Evolutionary conservation across 1,139 yeast species (phyloP).

Genomic region (Saccharomyces hybrid): DNA sequence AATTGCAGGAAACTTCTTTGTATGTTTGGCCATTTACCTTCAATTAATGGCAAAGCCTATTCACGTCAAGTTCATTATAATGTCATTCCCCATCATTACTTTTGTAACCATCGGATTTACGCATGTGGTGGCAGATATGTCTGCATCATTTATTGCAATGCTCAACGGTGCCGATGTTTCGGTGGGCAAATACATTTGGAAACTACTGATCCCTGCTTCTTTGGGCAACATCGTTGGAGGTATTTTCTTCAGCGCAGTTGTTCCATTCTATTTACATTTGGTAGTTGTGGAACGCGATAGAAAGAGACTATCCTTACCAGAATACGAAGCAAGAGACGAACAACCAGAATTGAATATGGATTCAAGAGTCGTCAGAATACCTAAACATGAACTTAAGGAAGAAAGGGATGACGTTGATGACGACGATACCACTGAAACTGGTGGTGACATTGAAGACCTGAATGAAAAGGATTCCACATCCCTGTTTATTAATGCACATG

Average conservation of each 20-base stretch:
- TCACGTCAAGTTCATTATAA: constrained; percentile 64
- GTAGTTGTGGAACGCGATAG: constrained; percentile 65
- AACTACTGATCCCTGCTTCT: constrained; percentile 56
- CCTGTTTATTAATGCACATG: neutral
- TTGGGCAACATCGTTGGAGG: constrained; percentile 74
- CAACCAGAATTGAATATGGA: constrained; percentile 72
- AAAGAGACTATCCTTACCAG: constrained; percentile 51
- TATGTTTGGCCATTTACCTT: constrained; percentile 63
- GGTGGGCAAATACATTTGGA: constrained; percentile 66
- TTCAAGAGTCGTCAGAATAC: constrained; percentile 59
- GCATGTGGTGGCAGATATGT: constrained; percentile 80
- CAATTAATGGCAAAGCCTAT: constrained; percentile 72
- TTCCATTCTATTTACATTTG: constrained; percentile 66
- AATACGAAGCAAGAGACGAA: constrained; percentile 64
- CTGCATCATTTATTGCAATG: constrained; percentile 53
- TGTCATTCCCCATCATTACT: constrained; percentile 61
- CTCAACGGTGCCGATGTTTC: constrained; percentile 56
- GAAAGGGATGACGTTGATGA: constrained; percentile 4
- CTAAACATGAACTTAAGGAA: constrained; percentile 12
- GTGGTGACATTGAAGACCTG: neutral
- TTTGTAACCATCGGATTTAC: constrained; percentile 70
- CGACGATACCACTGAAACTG: constrained; percentile 1
- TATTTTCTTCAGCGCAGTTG: constrained; percentile 46
- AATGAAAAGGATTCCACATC: constrained; percentile 1
- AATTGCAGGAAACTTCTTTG: constrained; percentile 70